Base-by-base conservation (phyloP, 1,284 basidiomycete species). In the Pseudozyma thailandica region DNA sequence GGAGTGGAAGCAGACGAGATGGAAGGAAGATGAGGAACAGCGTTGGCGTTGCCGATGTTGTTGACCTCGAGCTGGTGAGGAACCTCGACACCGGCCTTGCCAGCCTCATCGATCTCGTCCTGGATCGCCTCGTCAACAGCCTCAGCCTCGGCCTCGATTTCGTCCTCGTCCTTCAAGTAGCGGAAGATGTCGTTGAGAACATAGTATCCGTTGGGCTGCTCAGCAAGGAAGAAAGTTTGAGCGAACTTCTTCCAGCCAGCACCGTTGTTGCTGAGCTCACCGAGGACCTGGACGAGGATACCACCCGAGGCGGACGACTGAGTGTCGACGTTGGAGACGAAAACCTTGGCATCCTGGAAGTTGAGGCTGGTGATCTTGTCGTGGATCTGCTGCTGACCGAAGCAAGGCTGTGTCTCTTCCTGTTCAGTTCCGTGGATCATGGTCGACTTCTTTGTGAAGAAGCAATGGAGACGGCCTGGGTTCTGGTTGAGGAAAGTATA, bases 171-270 rank as follows among this genome's bases (percentile, higher is more conserved):
- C 86, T 96, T 96, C 73, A 98, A 87, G 87, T 95, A 98, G 71
- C 95, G 91, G 90, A 98, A 99, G 86, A 98, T 98, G 86, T 99
- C 96, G 85, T 99, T 99, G 84, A 99, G 90, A 66, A 99, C 96
- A 84, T 94, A 99, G 87, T 98, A 99, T 45, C 96, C 96, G 80
- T 95, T 96, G 38, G 94, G 93, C 85, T 99, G 96, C 84, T 97
- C 93, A 45, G 96, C 96, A 56, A 99, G 90, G 91, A 98, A 98
- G 87, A 99, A 98, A 15, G 95, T 98, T 86, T 98, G 96, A 21
- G 93, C 93, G 82, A 99, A 99, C 86, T 98, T 98, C 81, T 91
- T 90, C 96, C 96, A 99, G 4, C 92, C 87, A 23, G 84, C 85
- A 65, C 91, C 90, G 62, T 89, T 88, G 79, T 90, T 89, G 64